Evolutionary conservation across 2,329 filamentous ascomycete species (phyloP), one percentile per base, ranked within the genome.

Genomic region (Myriosclerotinia scirpicola): DNA sequence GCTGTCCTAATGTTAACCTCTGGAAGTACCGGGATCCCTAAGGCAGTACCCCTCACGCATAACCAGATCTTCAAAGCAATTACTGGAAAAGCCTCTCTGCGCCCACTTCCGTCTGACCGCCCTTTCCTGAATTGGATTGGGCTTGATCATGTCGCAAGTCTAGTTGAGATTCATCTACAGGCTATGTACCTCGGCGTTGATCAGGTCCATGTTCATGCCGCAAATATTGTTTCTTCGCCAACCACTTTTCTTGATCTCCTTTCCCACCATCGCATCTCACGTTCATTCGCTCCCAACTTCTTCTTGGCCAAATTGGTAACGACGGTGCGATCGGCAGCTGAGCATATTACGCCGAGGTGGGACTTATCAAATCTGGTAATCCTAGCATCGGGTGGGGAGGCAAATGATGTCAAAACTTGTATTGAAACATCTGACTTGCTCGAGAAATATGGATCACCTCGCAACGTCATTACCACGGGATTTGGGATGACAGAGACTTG

Each of bases 401-500:
- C 80, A 0, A 84, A 81, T 71, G 73, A 71, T 38, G 75, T 75
- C 1, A 69, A 74, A 11, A 79, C 76, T 1, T 78, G 77, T 60
- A 68, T 67, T 0, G 72, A 69, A 5, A 60, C 76, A 9, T 70
- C 77, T 20, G 44, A 64, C 0, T 48, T 78, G 1, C 68, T 84
- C 2, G 52, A 63, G 2, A 54, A 69, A 15, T 75, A 76, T 65
- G 76, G 79, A 5, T 77, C 77, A 1, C 74, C 70, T 0, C 22
- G n/a, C 0, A 71, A 77, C 8, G 75, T 80, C 8, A 76, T 83
- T 20, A 69, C 68, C 3, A 76, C 81, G 0, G 81, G 78, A 0
- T 84, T 80, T 52, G 80, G 82, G 11, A 81, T 84, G 81, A 84
- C 82, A 0, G 83, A 85, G 74, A 85, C 82, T 0, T 85, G 82